These are phyloP conservation scores for Bruguiera gymnorhiza DNA, from an alignment of 345 rosid species.

Conservation along the genomic window DNA sequence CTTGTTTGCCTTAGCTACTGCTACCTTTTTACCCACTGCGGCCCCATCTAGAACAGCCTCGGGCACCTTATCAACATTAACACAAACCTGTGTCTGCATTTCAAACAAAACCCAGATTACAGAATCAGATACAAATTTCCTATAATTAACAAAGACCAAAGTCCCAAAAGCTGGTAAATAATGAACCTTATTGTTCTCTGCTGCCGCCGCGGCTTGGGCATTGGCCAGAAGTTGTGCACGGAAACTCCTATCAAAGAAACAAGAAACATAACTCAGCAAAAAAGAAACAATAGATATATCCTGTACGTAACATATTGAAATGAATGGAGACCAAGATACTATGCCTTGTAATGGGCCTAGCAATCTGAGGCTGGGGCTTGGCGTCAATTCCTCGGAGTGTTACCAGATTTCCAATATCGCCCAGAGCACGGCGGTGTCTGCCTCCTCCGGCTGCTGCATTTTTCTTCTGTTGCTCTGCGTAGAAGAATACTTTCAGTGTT, in stretches of 20 bases:
- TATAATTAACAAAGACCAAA: background rate
- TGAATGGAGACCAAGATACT: slow-evolving; percentile 24
- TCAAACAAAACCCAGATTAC: slow-evolving; percentile 8
- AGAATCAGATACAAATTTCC: background rate
- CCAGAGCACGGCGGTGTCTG: slow-evolving; percentile 70
- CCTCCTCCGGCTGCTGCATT: slow-evolving; percentile 45
- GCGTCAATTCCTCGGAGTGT: slow-evolving; percentile 47
- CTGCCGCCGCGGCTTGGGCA: slow-evolving; percentile 70
- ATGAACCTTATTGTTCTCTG: slow-evolving; percentile 56
- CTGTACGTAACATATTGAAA: background rate
- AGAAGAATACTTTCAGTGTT: too few species aligned
- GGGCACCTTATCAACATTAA: slow-evolving; percentile 37
- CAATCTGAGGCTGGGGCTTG: slow-evolving; percentile 41
- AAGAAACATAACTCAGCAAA: slow-evolving; percentile 7
- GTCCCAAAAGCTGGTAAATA: background rate
- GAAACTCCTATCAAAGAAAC: slow-evolving; percentile 43
- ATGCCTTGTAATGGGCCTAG: slow-evolving; percentile 81
- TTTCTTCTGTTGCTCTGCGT: slow-evolving; percentile 53
- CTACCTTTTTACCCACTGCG: slow-evolving; percentile 21
- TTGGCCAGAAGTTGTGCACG: slow-evolving; percentile 81
- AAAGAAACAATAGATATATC: background rate
- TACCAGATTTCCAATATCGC: slow-evolving; percentile 78
- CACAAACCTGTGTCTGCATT: slow-evolving; percentile 47
- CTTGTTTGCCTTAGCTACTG: slow-evolving; percentile 35
- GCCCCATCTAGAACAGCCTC: slow-evolving; percentile 31